Percentiles rank a stretch among this genome's conserved stretches.
phyloP scores from a whole-genome alignment of 768 basidiomycete species.

The Nidula microcarpa region DNA sequence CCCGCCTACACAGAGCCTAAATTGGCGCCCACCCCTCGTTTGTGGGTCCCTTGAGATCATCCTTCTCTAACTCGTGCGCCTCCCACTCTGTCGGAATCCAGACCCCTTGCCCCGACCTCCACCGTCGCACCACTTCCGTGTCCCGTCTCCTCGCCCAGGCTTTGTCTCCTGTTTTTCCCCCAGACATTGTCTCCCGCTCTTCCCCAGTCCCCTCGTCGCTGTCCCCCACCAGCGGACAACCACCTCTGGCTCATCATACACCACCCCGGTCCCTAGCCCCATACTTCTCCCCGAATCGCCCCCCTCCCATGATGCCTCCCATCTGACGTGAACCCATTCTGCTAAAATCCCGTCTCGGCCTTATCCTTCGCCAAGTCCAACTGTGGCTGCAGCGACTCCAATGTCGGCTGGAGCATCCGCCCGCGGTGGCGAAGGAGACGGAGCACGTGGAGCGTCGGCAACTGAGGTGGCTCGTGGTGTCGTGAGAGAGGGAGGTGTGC shows the following conservation, averaged over 20 bases:
- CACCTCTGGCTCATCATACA: conserved; percentile 10
- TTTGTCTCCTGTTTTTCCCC: conserved; percentile 3
- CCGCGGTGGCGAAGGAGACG: too few species aligned
- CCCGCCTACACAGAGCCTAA: background rate
- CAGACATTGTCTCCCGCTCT: conserved; percentile 8
- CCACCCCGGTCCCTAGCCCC: conserved; percentile 7
- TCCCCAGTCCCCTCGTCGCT: conserved; percentile 4
- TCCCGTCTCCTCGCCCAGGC: background rate
- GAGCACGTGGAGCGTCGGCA: conserved; percentile 1
- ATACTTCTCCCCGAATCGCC: conserved; percentile 32
- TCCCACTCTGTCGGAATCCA: too few species aligned
- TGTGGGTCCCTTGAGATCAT: conserved; percentile 60
- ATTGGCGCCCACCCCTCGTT: conserved; percentile 54
- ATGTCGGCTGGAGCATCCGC: conserved; percentile 36
- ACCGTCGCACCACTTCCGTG: too few species aligned
- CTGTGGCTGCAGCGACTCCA: conserved; percentile 37
- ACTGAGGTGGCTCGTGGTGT: background rate
- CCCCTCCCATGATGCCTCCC: conserved; percentile 23
- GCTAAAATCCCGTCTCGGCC: conserved; percentile 65
- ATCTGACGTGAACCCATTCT: conserved; percentile 48
- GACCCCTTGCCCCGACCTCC: too few species aligned
- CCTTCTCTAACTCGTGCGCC: conserved; percentile 18
- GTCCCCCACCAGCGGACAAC: background rate
- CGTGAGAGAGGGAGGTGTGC: background rate
- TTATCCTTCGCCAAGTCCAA: conserved; percentile 67